A percentile compares a stretch with the other conserved stretches of the same genome.
Conservation (phyloP, 495 filamentous ascomycete species). For the Xylaria castorea region DNA sequence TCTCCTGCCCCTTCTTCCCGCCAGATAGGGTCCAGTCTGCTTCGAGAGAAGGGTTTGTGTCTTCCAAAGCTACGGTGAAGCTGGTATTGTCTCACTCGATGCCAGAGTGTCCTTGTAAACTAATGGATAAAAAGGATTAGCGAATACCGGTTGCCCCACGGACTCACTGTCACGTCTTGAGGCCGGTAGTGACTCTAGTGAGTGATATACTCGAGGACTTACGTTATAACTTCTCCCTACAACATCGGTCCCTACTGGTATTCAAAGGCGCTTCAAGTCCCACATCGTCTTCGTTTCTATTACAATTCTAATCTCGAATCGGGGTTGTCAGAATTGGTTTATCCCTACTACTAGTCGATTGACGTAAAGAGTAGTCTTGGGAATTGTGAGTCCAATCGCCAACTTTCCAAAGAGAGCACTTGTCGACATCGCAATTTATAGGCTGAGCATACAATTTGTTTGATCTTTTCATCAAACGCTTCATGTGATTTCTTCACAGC, state of each 20-base stretch:
- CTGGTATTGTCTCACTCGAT: not conserved
- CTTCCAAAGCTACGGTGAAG: slow-evolving; percentile 4
- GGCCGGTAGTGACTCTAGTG: not conserved
- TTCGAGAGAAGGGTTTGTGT: not conserved
- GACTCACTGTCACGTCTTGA: not conserved
- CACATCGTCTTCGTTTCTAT: slow-evolving; percentile 18
- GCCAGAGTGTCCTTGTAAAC: not conserved
- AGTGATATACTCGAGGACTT: not conserved
- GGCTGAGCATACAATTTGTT: not conserved
- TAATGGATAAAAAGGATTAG: not conserved
- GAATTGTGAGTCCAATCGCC: not conserved
- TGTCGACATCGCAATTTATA: not conserved
- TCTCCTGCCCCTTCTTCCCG: not conserved
- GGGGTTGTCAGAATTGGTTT: not conserved
- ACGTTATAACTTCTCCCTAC: not conserved
- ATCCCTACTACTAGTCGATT: not conserved
- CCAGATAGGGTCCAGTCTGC: not conserved
- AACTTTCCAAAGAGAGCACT: not conserved
- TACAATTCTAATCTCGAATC: slow-evolving; percentile 8
- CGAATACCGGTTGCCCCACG: not conserved
- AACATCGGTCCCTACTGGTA: not conserved
- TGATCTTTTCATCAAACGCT: not conserved
- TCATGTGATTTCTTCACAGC: not conserved
- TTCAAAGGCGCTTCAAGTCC: slow-evolving; percentile 5
- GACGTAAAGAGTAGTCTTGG: not conserved